Evolutionary conservation across 257 asterid genomes (phyloP).

Genomic region (Echites panduratus): DNA sequence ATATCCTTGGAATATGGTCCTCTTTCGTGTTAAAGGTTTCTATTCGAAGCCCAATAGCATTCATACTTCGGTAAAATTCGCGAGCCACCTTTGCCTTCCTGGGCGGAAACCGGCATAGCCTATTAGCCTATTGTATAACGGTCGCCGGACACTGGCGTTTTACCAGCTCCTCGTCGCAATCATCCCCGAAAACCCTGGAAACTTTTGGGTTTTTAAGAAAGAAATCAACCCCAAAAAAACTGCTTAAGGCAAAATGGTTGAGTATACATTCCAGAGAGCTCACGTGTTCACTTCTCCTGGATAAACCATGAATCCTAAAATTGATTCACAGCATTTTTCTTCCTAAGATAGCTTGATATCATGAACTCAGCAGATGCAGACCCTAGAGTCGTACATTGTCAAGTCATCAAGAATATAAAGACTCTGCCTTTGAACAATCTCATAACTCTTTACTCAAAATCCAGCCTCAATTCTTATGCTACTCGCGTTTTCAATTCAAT

Average conservation of each 20-base stretch:
- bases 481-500: conserved; percentile 56
- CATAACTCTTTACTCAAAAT: conserved; percentile 67
- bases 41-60: no score
- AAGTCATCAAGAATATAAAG: conserved; percentile 38
- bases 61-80: no score
- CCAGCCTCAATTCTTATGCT: conserved; percentile 41
- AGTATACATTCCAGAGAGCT: neutral
- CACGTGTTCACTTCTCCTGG: neutral
- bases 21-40: no score
- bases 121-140: neutral
- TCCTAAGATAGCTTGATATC: neutral
- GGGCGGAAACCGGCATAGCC: neutral
- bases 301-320: neutral
- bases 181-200: no score
- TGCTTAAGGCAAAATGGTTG: neutral
- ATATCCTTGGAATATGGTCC: no score
- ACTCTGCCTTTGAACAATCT: conserved; percentile 51
- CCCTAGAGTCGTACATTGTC: conserved; percentile 61
- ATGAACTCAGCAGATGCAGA: conserved; percentile 21
- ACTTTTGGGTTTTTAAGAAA: neutral
- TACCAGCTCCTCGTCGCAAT: no score
- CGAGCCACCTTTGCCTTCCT: neutral
- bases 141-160: neutral
- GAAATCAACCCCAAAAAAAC: neutral
- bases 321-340: neutral